These are phyloP conservation scores for Dactylellina parvicollis DNA, from an alignment of 2,329 filamentous ascomycete species.

Conservation along the genomic window DNA sequence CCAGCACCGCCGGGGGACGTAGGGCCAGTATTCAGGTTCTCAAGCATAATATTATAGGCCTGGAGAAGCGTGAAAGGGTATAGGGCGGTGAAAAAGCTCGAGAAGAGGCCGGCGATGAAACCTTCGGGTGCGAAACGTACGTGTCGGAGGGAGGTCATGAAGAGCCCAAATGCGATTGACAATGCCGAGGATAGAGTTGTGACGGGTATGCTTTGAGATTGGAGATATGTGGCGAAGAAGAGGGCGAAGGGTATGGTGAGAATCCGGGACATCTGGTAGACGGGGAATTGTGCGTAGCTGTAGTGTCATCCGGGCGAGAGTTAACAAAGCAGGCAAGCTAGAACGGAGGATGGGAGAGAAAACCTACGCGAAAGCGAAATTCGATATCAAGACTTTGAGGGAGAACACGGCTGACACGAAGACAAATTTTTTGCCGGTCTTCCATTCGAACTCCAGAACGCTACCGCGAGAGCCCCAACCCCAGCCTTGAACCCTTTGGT, in stretches of 20 bases:
- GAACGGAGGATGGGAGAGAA: not conserved
- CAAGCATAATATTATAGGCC: conserved; percentile 65
- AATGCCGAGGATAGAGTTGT: conserved; percentile 66
- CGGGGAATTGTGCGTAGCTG: conserved; percentile 66
- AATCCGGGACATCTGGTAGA: conserved; percentile 67
- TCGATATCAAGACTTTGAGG: conserved; percentile 66
- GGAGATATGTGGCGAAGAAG: conserved; percentile 64
- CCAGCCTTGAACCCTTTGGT: conserved; percentile 60
- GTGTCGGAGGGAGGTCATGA: conserved; percentile 64
- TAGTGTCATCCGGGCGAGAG: too few relatives aligned
- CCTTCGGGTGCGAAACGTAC: conserved; percentile 67
- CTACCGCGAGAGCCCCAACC: conserved; percentile 68
- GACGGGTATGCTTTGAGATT: conserved; percentile 64
- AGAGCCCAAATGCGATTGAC: conserved; percentile 66
- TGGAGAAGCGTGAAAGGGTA: conserved; percentile 66
- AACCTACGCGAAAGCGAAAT: conserved; percentile 67
- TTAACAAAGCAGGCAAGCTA: not conserved
- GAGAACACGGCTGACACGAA: conserved; percentile 66
- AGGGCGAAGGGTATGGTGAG: conserved; percentile 66
- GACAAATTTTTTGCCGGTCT: conserved; percentile 64
- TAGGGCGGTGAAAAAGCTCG: conserved; percentile 66
- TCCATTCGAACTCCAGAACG: conserved; percentile 66
- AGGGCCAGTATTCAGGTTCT: conserved; percentile 63
- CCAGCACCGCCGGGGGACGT: conserved; percentile 52
- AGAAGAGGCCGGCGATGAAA: conserved; percentile 67